phyloP scores from a whole-genome alignment of 768 basidiomycete species.

The Hericium erinaceus region DNA sequence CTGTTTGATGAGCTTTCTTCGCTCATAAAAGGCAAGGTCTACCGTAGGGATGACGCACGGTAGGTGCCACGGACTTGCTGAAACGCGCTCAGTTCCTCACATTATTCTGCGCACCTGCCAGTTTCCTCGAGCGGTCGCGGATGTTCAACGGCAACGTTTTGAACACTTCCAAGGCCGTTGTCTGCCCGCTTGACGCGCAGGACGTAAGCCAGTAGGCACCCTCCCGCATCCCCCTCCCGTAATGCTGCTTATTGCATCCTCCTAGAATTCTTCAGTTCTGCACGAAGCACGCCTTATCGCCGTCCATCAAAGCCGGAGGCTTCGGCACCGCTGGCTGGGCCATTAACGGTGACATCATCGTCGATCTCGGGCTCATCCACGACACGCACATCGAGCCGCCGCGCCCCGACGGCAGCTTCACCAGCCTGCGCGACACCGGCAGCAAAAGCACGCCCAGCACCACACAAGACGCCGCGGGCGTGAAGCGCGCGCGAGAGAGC shows the following conservation, averaged over 20 bases:
- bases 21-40: slow-evolving; percentile 9
- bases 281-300: slow-evolving; percentile 53
- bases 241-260: neutral
- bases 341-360: slow-evolving; percentile 75
- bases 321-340: slow-evolving; percentile 90
- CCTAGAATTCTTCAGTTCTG: slow-evolving; percentile 66
- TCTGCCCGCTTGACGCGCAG: slow-evolving; percentile 65
- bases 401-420: slow-evolving; percentile 32
- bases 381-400: slow-evolving; percentile 64
- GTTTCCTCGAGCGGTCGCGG: slow-evolving; percentile 9
- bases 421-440: slow-evolving; percentile 47
- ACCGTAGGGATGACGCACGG: slow-evolving; percentile 8
- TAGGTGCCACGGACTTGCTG: neutral
- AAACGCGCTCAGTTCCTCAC: neutral
- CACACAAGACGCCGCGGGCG: slow-evolving; percentile 14
- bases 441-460: slow-evolving; percentile 1
- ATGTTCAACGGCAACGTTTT: slow-evolving; percentile 76
- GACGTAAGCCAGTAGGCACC: slow-evolving; percentile 72
- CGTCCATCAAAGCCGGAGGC: slow-evolving; percentile 84
- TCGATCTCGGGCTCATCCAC: slow-evolving; percentile 66
- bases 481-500: slow-evolving; percentile 42
- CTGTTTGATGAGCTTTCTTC: slow-evolving; percentile 8
- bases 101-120: neutral
- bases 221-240: neutral
- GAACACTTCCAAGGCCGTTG: slow-evolving; percentile 50